Percentiles rank a stretch among this genome's conserved stretches.
These are phyloP conservation scores for Panicum virgatum DNA, from an alignment of 202 grass and related monocot genomes.

Conservation along the genomic window DNA sequence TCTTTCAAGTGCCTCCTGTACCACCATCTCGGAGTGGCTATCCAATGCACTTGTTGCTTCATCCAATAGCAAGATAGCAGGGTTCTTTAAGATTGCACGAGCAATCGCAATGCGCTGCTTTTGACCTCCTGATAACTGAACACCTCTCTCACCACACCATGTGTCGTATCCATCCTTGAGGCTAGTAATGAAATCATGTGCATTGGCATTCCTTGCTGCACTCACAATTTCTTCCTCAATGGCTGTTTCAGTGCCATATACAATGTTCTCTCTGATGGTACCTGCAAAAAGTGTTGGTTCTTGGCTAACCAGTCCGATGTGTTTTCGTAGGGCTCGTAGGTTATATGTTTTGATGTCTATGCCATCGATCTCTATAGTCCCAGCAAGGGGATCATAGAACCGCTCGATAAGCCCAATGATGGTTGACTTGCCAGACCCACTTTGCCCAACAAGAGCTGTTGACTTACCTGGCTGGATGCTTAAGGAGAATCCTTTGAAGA, in stretches of 20 bases:
- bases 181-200: conserved; percentile 79
- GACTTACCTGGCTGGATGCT: conserved; percentile 71
- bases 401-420: conserved; percentile 80
- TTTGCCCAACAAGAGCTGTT: conserved; percentile 83
- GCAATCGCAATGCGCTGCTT: conserved; percentile 83
- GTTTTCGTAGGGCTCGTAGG: conserved; percentile 52
- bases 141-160: conserved; percentile 63
- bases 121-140: conserved; percentile 79
- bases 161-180: conserved; percentile 82
- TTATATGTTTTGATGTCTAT: conserved; percentile 69
- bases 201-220: conserved; percentile 68
- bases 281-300: conserved; percentile 79
- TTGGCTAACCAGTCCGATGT: conserved; percentile 76
- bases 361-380: conserved; percentile 58
- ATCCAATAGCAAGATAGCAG: conserved; percentile 66
- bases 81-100: conserved; percentile 78
- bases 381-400: conserved; percentile 80
- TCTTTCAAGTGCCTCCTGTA: conserved; percentile 67
- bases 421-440: conserved; percentile 93
- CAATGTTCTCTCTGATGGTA: conserved; percentile 69
- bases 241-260: conserved; percentile 56
- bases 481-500: conserved; percentile 71
- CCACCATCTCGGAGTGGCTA: conserved; percentile 74
- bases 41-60: conserved; percentile 85
- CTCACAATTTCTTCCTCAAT: conserved; percentile 61